A percentile compares a stretch with the other conserved stretches of the same genome.
phyloP scores from a whole-genome alignment of 2,329 filamentous ascomycete genomes.

The Aspergillus sp. region DNA sequence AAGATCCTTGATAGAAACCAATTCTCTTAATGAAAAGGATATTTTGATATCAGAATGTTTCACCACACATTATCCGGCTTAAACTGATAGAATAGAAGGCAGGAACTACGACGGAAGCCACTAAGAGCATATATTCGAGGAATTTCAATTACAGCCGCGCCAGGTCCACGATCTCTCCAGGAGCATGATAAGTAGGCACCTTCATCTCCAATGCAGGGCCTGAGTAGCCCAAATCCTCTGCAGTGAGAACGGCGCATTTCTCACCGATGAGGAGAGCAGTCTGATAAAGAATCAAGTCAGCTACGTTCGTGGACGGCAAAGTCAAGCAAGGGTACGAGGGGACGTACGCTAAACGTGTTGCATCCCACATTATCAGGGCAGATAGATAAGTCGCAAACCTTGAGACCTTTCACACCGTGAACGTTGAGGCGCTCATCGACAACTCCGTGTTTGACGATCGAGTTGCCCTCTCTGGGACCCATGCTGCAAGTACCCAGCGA shows the following conservation, averaged over 20 bases:
- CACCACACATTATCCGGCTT: no score
- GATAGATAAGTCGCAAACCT: conserved; percentile 69
- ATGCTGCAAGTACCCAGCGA: conserved; percentile 64
- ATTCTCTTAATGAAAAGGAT: no score
- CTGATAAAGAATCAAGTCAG: conserved; percentile 24
- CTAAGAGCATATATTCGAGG: no score
- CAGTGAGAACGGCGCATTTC: conserved; percentile 63
- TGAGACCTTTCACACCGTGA: conserved; percentile 68
- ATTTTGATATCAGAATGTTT: no score
- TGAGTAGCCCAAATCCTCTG: conserved; percentile 67
- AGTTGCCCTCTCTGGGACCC: conserved; percentile 69
- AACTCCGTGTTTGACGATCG: conserved; percentile 67
- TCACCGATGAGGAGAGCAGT: conserved; percentile 70
- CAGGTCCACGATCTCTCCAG: conserved; percentile 27
- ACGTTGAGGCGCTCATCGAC: conserved; percentile 72
- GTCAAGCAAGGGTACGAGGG: background rate
- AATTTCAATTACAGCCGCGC: conserved; percentile 15
- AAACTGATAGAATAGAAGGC: no score
- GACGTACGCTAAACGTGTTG: conserved; percentile 50
- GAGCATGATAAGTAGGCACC: conserved; percentile 58
- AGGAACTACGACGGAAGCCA: no score
- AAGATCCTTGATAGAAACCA: no score
- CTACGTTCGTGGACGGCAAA: background rate
- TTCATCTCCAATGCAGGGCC: conserved; percentile 71
- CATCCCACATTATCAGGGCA: conserved; percentile 73